Conservation (phyloP, 257 asterid species). For the Perilla frutescens region DNA sequence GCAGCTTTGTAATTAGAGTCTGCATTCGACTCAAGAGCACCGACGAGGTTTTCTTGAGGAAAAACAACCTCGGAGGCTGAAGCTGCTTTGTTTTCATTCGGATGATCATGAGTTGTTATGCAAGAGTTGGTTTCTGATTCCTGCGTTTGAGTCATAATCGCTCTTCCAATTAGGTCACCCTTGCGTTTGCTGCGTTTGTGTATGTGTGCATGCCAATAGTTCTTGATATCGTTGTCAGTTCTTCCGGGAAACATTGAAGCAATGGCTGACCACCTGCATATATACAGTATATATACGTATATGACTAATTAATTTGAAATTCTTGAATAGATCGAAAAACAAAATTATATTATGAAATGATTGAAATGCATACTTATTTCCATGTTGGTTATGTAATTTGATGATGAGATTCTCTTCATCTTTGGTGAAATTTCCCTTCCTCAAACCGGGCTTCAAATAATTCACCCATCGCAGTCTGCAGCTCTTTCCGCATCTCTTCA, state of each 20-base stretch:
- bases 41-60: background rate
- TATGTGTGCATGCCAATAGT: constrained; percentile 57
- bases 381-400: constrained; percentile 46
- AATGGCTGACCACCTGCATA: constrained; percentile 55
- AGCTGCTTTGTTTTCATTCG: too few relatives aligned
- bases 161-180: background rate
- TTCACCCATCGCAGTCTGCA: constrained; percentile 70
- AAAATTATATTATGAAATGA: background rate
- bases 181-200: constrained; percentile 32
- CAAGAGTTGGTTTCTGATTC: background rate
- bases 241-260: constrained; percentile 53
- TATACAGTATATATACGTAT: too few relatives aligned
- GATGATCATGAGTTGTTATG: background rate
- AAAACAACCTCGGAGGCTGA: background rate
- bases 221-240: constrained; percentile 61
- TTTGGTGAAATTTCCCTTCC: constrained; percentile 46
- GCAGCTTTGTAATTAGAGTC: background rate
- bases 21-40: background rate
- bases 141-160: background rate
- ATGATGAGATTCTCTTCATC: constrained; percentile 52
- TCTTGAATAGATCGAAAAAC: too few relatives aligned
- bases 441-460: constrained; percentile 55
- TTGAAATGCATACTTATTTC: constrained; percentile 45
- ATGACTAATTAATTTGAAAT: background rate
- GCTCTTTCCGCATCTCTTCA: constrained; percentile 66